A percentile compares a stretch with the other conserved stretches of the same genome.
Conservation (phyloP, 116 monocot species). For the Iris pallida region DNA sequence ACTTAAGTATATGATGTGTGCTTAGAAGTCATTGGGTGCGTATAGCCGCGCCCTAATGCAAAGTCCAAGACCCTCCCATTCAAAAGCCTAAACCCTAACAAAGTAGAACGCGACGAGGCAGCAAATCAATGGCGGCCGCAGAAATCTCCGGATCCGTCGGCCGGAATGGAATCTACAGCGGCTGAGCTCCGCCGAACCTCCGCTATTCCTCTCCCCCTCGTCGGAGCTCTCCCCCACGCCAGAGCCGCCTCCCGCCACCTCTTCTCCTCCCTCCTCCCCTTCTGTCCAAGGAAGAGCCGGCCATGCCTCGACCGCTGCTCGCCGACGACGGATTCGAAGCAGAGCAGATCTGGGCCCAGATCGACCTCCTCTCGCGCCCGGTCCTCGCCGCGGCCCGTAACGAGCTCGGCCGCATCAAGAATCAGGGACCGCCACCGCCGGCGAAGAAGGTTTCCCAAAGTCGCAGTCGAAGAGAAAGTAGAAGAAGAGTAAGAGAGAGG, state of each 20-base stretch:
- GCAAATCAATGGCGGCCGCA: too few relatives aligned
- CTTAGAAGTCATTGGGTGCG: too few relatives aligned
- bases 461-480: neutral
- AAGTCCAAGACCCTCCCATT: too few relatives aligned
- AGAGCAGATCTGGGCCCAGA: slow-evolving; percentile 92
- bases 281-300: slow-evolving; percentile 23
- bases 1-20: too few relatives aligned
- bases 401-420: slow-evolving; percentile 43
- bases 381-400: slow-evolving; percentile 34
- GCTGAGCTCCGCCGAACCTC: slow-evolving; percentile 26
- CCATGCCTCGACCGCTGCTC: slow-evolving; percentile 54
- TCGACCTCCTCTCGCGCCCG: slow-evolving; percentile 55
- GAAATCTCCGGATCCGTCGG: neutral
- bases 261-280: slow-evolving; percentile 52
- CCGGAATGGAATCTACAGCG: slow-evolving; percentile 29
- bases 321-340: slow-evolving; percentile 61
- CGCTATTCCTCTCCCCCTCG: slow-evolving; percentile 50
- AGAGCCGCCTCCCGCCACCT: slow-evolving; percentile 45
- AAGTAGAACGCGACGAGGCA: too few relatives aligned
- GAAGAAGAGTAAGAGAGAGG: slow-evolving; percentile 1
- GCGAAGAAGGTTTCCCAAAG: neutral
- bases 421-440: slow-evolving; percentile 8
- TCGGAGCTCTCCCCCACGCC: slow-evolving; percentile 45
- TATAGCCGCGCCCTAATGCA: too few relatives aligned
- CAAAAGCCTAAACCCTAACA: too few relatives aligned